These are phyloP conservation scores for Fusarium algeriense DNA, from an alignment of 2,329 filamentous ascomycete genomes.

Conservation along the genomic window DNA sequence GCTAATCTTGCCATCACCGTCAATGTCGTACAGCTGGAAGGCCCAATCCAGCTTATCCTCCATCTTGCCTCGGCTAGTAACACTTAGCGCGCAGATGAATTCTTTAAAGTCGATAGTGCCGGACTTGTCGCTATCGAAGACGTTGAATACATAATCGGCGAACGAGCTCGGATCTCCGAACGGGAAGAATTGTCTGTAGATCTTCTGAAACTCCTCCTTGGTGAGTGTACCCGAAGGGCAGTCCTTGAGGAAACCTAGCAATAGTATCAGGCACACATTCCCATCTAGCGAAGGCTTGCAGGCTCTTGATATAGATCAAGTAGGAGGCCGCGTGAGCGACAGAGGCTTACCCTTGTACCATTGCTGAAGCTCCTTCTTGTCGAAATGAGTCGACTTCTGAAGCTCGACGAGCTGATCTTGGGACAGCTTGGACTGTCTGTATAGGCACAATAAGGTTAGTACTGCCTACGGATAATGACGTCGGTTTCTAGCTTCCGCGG, in stretches of 20 bases:
- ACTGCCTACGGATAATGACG: conserved; percentile 45
- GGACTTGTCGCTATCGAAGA: conserved; percentile 97
- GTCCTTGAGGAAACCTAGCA: conserved; percentile 93
- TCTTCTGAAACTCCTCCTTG: conserved; percentile 99
- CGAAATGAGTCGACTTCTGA: conserved; percentile 97
- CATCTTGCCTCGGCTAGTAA: conserved; percentile 98
- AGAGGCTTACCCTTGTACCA: conserved; percentile 92
- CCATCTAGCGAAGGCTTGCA: background rate
- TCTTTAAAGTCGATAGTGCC: conserved; percentile 99
- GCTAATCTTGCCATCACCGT: conserved; percentile 98
- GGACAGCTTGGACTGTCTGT: conserved; percentile 97
- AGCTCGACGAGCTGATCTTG: conserved; percentile 95
- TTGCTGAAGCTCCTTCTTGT: conserved; percentile 99
- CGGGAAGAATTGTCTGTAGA: conserved; percentile 99
- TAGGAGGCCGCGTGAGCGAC: conserved; percentile 5
- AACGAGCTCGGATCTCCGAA: conserved; percentile 98
- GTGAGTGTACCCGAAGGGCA: conserved; percentile 96
- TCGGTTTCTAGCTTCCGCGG: conserved; percentile 38
- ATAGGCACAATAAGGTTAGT: conserved; percentile 38
- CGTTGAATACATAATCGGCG: conserved; percentile 99
- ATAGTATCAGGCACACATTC: conserved; percentile 28
- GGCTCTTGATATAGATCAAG: background rate
- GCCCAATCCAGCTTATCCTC: conserved; percentile 99
- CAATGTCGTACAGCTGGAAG: conserved; percentile 99
- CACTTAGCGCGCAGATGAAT: conserved; percentile 97